Conservation (phyloP, 2,329 filamentous ascomycete genomes). For the Madurella mycetomatis region DNA sequence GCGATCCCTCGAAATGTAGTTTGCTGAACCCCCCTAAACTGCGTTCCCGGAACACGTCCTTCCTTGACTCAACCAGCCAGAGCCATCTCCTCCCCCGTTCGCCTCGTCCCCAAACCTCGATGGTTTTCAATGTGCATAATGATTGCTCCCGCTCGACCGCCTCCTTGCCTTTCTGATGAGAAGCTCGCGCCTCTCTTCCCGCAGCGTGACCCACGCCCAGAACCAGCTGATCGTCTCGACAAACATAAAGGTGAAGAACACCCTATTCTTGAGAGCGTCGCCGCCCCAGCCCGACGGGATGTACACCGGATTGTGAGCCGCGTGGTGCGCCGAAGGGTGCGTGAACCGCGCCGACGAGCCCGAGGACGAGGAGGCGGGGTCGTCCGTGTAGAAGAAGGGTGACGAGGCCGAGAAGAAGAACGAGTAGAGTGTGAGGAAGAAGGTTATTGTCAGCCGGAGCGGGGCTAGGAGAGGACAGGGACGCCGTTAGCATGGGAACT, state of each 20-base stretch:
- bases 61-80: neutral
- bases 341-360: slow-evolving; percentile 30
- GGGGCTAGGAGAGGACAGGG: slow-evolving; percentile 43
- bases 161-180: slow-evolving; percentile 36
- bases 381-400: slow-evolving; percentile 41
- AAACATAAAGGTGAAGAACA: slow-evolving; percentile 82
- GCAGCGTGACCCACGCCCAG: slow-evolving; percentile 71
- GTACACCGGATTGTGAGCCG: slow-evolving; percentile 33
- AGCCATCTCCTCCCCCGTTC: neutral
- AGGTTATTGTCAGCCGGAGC: slow-evolving; percentile 60
- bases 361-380: slow-evolving; percentile 15
- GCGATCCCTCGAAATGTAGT: neutral
- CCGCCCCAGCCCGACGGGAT: slow-evolving; percentile 46
- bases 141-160: slow-evolving; percentile 14
- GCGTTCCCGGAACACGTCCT: neutral
- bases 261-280: slow-evolving; percentile 73
- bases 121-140: neutral
- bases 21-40: neutral
- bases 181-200: slow-evolving; percentile 56
- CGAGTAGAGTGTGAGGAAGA: slow-evolving; percentile 58
- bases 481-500: slow-evolving; percentile 3
- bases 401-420: slow-evolving; percentile 56
- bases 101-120: neutral
- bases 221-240: slow-evolving; percentile 83
- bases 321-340: slow-evolving; percentile 34